A percentile compares a stretch with the other conserved stretches of the same genome.
Evolutionary conservation across 2,329 filamentous ascomycete genomes (phyloP).

Genomic region (Trichoderma afroharzianum): DNA sequence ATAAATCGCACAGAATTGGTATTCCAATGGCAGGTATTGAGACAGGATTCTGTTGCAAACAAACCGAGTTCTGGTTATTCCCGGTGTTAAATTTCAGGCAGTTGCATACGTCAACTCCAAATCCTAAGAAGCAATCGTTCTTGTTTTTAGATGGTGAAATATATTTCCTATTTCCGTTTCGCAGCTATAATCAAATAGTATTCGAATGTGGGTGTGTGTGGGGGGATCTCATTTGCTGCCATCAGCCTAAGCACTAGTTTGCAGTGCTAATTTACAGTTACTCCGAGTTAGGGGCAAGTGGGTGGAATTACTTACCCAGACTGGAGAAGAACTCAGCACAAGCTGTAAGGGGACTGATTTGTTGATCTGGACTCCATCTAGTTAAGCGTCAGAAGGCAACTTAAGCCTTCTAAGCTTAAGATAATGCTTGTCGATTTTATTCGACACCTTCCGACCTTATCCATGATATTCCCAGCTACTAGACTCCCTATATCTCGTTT

Average conservation of each 20-base stretch:
- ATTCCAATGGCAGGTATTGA: background rate
- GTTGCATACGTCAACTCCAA: background rate
- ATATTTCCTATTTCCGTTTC: background rate
- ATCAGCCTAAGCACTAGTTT: background rate
- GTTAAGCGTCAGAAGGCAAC: background rate
- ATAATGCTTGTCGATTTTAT: background rate
- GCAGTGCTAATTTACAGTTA: background rate
- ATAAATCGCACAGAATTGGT: background rate
- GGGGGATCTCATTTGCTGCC: background rate
- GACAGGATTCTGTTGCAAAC: background rate
- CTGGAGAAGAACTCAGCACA: background rate
- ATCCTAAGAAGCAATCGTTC: background rate
- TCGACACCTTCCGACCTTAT: background rate
- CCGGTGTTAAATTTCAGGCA: background rate
- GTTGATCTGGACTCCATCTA: background rate
- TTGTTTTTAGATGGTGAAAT: background rate
- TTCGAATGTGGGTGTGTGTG: background rate
- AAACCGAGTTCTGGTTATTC: background rate
- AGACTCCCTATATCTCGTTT: background rate
- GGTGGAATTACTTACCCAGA: background rate
- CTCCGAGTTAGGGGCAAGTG: background rate
- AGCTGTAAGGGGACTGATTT: background rate
- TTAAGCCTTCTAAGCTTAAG: background rate
- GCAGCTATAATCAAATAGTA: background rate
- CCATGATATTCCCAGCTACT: background rate